A percentile compares a stretch with the other conserved stretches of the same genome.
Conservation (phyloP, 805 yeast genomes). For the Candida vaughaniae region DNA sequence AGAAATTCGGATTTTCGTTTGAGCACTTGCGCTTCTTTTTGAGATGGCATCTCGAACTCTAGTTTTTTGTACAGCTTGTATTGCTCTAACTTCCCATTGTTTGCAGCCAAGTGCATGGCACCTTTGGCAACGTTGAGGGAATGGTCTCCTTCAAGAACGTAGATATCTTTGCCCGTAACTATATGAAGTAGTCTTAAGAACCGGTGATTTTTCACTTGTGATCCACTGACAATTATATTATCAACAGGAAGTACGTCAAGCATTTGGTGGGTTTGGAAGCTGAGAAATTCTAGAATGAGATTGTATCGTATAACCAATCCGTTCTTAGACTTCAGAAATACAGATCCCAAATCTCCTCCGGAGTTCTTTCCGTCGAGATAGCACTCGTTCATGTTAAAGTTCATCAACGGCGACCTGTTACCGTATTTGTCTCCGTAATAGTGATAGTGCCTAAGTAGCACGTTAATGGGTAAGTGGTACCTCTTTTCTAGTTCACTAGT, state of each 20-base stretch:
- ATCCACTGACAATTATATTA: slow-evolving; percentile 48
- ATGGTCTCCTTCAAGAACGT: slow-evolving; percentile 5
- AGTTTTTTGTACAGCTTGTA: not conserved
- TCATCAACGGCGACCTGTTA: slow-evolving; percentile 56
- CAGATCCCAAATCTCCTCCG: slow-evolving; percentile 5
- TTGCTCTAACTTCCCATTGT: not conserved
- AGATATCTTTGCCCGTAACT: slow-evolving; percentile 6
- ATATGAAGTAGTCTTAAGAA: slow-evolving; percentile 22
- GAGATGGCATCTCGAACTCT: too few species aligned
- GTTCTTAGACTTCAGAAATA: slow-evolving; percentile 28
- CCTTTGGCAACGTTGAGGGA: slow-evolving; percentile 14
- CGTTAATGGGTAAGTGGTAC: slow-evolving; percentile 16
- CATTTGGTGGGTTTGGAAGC: slow-evolving; percentile 48
- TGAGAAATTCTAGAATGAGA: slow-evolving; percentile 48
- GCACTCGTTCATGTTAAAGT: slow-evolving; percentile 48
- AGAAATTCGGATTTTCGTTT: too few species aligned
- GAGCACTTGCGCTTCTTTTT: too few species aligned
- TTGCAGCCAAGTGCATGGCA: slow-evolving; percentile 7
- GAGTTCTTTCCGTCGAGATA: slow-evolving; percentile 45
- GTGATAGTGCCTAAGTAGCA: slow-evolving; percentile 34
- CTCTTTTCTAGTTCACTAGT: slow-evolving; percentile 22
- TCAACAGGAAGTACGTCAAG: slow-evolving; percentile 23
- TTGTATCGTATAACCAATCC: slow-evolving; percentile 45
- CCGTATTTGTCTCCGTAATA: slow-evolving; percentile 59
- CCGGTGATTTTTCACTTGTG: slow-evolving; percentile 50